Evolutionary conservation across 352 stramenopile genomes (phyloP).

Genomic region (Phytopythium delawarense): DNA sequence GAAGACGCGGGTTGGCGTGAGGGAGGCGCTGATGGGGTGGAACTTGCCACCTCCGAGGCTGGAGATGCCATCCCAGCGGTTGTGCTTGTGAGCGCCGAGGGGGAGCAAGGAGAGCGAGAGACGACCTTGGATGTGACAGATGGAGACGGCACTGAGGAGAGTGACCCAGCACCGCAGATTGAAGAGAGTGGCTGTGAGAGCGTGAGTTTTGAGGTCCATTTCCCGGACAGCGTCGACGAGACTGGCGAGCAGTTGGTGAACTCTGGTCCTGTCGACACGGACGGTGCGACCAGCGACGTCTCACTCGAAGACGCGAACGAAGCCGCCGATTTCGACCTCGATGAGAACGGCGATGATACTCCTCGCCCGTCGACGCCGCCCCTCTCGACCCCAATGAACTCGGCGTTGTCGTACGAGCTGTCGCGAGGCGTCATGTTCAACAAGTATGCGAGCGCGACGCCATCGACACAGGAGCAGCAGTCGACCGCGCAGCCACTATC

Average conservation of each 20-base stretch:
- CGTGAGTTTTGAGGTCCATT: background rate
- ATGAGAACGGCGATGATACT: too few species aligned
- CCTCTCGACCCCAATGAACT: background rate
- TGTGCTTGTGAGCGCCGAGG: background rate
- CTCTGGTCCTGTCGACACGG: too few species aligned
- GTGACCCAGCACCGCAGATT: background rate
- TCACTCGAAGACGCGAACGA: background rate
- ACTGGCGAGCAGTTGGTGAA: background rate
- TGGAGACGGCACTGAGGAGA: background rate
- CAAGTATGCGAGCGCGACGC: slow-evolving; percentile 4
- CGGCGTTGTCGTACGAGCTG: slow-evolving; percentile 4
- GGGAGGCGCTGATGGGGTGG: background rate
- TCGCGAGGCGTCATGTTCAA: slow-evolving; percentile 10
- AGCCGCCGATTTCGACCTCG: background rate
- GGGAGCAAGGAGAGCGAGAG: background rate
- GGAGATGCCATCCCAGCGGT: background rate
- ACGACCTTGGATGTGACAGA: background rate
- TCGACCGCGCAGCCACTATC: background rate
- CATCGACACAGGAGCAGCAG: slow-evolving; percentile 8
- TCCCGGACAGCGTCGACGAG: background rate
- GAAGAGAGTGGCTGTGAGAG: background rate
- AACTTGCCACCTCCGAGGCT: background rate
- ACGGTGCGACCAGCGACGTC: slow-evolving; percentile 5
- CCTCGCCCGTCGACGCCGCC: too few species aligned
- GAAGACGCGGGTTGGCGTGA: too few species aligned